Evolutionary conservation across 768 basidiomycete genomes (phyloP), one percentile per base, ranked within the genome.

Genomic region (Phylloporus sp.): DNA sequence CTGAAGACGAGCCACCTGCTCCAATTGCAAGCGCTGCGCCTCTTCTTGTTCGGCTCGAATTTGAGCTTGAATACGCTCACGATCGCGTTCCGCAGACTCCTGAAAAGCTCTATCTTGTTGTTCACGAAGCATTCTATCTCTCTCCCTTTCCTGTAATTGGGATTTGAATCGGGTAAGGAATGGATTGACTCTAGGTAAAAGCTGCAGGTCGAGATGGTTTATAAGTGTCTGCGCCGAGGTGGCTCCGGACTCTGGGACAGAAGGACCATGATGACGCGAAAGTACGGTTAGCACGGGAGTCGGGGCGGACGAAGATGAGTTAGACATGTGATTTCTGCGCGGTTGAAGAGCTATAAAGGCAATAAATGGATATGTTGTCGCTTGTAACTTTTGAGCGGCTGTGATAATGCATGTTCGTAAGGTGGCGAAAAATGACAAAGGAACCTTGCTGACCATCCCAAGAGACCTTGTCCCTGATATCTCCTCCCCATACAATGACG

Each of bases 321-420:
- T 50, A 5, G 74, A 59, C 5, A 61, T 58, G 36, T 63, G 66
- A 20, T 68, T 74, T 27, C 81, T 80, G 16, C 80, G 80, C 0
- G 91, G 85, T 63, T 97, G 91, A 43, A 97, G 80, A 1, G 94
- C 86, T 43, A 97, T 68, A 68, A 97, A 99, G 1, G 91, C 90
- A 43, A 99, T 77, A 55, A 95, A 95, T 0, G 95, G 97, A 61
- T 88, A 97, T 0, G 94, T 92, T 2, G 94, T 93, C 3, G 86
- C 86, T 62, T 90, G 84, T 1, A 97, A 73, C 64, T 88, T 90
- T 62, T 86, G 80, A 12, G 83, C 73, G 26, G 73, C 88, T 75
- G 55, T 27, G 16, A 35, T 38, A 28, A 40, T 45, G 9, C 16
- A n/a, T 26, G 38, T 65, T 3, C n/a, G n/a, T n/a, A 54, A 34